Base-by-base conservation (phyloP, 371 early-diverging fungal species). In the Apophysomyces sp. region DNA sequence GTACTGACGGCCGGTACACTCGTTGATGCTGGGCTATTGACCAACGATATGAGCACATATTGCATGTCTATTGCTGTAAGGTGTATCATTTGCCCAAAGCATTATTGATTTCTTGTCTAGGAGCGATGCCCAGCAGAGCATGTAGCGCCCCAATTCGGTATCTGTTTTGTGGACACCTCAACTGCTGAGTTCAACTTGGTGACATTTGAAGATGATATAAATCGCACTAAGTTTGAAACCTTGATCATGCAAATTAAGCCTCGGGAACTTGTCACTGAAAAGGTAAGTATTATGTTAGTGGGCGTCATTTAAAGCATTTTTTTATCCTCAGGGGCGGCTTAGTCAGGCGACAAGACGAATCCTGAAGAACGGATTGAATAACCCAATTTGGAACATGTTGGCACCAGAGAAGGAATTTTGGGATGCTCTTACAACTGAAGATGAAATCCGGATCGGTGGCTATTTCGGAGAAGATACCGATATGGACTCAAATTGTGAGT, bases 1-100 rank as follows among this genome's bases (percentile, higher is more conserved):
- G 89, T 99, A 12, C 73, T 99, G 31, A 99, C 99, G 0, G 89
- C 89, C 0, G 99, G 98, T 54, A 99, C 99, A 0, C 77, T 99
- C 52, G 93, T 97, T 3, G 99, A 98, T 66, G 77, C 91, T 21
- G 89, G 90, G 7, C 65, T 99, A 60, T 69, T 99, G 37, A 92
- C 93, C 0, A 86, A 85, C 56, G 97, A 97, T 52, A 82, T 94
- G 83, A 81, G 89, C 32, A 96, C 95, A 0, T 98, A 93, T 69
- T 97, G 98, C 76, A 88, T 97, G 94, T 78, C 93, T 4, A 87
- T 99, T 68, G 93, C 92, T 66, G 95, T 86, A 63, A 28, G 68
- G 18, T 55, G 1, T 44, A 26, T 52, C 26, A 28, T 11, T 24
- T 15, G 28, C 3, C 18, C 31, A 32, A 75, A 60, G n/a, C 29